Base-by-base conservation (phyloP, 1,284 basidiomycete species). In the Boletellus sp. region DNA sequence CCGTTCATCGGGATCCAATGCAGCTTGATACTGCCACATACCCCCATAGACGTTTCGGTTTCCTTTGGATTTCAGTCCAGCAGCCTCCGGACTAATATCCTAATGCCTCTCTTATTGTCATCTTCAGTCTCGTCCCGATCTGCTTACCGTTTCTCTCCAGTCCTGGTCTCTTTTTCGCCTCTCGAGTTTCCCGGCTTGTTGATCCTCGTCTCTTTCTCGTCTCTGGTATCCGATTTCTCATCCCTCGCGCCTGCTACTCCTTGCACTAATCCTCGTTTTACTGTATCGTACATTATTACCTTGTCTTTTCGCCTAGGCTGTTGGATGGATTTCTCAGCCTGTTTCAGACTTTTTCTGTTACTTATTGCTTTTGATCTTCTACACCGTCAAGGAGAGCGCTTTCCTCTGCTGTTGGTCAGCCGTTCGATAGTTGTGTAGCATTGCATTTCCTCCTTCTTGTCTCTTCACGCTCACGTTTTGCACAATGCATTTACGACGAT, bases 101-200 rank as follows among this genome's bases (percentile, higher is more conserved):
- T 64, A 64, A 63, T 64, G 60, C 53, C 43, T 53, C 53, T 58
- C 63, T 64, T 64, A 64, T 68, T 68, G 54, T 54, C 64, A 68
- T 67, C 59, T 60, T 59, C 51, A 13, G 50, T 55, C 47, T 59
- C 54, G 33, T 41, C 23, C 50, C 53, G 49, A 55, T 50, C 32
- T 30, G 36, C 25, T 29, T 60, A 55, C 25, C 19, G 26, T 36
- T 59, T 45, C 35, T 43, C 36, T 56, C 52, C 56, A 53, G 59
- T 53, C 37, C 46, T 35, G 32, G 39, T 53, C 36, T 53, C 33
- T 36, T 37, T 50, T 14, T 51, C 19, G 7, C 16, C 26, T 42
- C 49, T 48, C 44, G 41, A 35, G 42, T 48, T 39, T 46, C 36
- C 52, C 43, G 21, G 43, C 27, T 53, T 48, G 37, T 39, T 43